A percentile compares a stretch with the other conserved stretches of the same genome.
phyloP scores from a whole-genome alignment of 2,329 filamentous ascomycete species.

The Leptographium flavum region DNA sequence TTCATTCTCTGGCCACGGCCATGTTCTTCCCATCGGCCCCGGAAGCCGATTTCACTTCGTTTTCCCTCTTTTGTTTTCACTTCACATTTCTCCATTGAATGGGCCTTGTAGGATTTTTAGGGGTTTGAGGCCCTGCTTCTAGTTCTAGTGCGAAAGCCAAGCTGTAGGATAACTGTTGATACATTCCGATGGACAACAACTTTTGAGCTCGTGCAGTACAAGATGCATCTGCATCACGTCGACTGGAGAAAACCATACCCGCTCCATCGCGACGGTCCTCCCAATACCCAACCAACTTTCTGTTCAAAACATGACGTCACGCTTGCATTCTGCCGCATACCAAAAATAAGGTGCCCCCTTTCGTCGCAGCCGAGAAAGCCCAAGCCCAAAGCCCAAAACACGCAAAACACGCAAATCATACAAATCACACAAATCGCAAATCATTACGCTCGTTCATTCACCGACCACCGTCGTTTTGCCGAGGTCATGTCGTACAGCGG shows the following conservation, averaged over 20 bases:
- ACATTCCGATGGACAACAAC: too few species aligned
- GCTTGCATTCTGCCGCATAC: too few species aligned
- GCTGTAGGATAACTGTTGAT: not conserved
- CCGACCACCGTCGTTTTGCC: conserved; percentile 40
- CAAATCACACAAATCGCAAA: not conserved
- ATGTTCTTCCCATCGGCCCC: not conserved
- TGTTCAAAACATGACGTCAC: not conserved
- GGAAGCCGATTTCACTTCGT: not conserved
- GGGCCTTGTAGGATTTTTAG: not conserved
- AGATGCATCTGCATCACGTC: too few species aligned
- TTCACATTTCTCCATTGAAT: not conserved
- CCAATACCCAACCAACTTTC: too few species aligned
- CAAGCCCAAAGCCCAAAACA: not conserved
- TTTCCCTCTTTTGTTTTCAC: not conserved
- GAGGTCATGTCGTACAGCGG: conserved; percentile 28
- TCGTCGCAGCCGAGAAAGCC: not conserved
- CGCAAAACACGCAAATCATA: not conserved
- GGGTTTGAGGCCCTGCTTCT: not conserved
- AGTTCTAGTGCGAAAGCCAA: not conserved
- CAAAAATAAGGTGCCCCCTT: not conserved
- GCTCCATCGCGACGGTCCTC: too few species aligned
- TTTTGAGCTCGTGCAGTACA: too few species aligned
- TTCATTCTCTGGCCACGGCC: too few species aligned
- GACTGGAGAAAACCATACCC: too few species aligned
- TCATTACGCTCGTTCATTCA: conserved; percentile 25